A percentile compares a stretch with the other conserved stretches of the same genome.
phyloP scores from a whole-genome alignment of 164 flowering plant genomes.

The Hamamelis virginiana region DNA sequence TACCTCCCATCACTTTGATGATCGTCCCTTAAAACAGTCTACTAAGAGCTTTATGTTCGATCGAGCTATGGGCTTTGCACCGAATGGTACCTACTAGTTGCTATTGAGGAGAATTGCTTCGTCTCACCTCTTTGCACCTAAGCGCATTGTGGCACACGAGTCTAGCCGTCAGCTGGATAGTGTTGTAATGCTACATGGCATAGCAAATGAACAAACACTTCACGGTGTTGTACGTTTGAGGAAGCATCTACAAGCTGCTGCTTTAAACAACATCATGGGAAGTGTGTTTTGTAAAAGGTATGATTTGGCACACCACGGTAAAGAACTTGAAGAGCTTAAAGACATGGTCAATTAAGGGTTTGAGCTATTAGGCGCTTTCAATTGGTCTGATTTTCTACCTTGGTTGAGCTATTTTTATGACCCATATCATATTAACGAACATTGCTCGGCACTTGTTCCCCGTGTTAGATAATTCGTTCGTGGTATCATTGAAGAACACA shows the following conservation, averaged over 20 bases:
- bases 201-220: conserved; percentile 26
- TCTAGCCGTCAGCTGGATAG: conserved; percentile 39
- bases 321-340: conserved; percentile 30
- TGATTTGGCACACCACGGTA: conserved; percentile 14
- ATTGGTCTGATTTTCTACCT: conserved; percentile 63
- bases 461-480: conserved; percentile 47
- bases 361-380: too few relatives aligned
- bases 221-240: conserved; percentile 39
- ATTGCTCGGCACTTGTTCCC: conserved; percentile 57
- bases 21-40: conserved; percentile 74
- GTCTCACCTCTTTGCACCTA: conserved; percentile 59
- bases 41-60: too few relatives aligned
- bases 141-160: conserved; percentile 51
- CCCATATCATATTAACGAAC: conserved; percentile 32
- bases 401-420: conserved; percentile 58
- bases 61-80: conserved; percentile 84
- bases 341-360: conserved; percentile 72
- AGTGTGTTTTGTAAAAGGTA: conserved; percentile 63
- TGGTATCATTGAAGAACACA: conserved; percentile 41
- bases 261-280: conserved; percentile 64
- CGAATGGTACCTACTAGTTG: conserved; percentile 72
- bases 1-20: conserved; percentile 58
- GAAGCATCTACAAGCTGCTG: too few relatives aligned
- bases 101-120: conserved; percentile 60
- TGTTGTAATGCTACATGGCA: conserved; percentile 35